Conservation (phyloP, 371 early-diverging fungal genomes). For the Mortierella sp. region DNA sequence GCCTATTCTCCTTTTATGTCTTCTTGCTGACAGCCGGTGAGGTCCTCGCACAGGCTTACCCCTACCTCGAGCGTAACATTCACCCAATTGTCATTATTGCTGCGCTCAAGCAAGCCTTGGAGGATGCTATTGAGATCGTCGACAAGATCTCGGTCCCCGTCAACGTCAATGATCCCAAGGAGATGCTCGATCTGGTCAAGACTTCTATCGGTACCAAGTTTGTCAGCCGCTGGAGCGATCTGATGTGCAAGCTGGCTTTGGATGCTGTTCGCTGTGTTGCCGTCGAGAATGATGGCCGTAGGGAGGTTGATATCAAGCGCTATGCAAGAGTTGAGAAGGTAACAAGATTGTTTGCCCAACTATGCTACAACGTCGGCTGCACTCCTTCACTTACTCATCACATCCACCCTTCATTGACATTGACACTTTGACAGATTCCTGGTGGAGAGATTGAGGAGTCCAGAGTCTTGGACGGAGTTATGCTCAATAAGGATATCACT, state of each 20-base stretch:
- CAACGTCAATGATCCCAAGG: constrained; percentile 83
- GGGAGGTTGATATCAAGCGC: constrained; percentile 97
- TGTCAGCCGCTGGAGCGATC: constrained; percentile 93
- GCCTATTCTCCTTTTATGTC: neutral
- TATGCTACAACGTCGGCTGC: no score
- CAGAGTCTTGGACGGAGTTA: constrained; percentile 98
- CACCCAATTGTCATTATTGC: constrained; percentile 99
- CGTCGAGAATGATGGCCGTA: constrained; percentile 76
- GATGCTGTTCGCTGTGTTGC: constrained; percentile 95
- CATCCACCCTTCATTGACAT: no score
- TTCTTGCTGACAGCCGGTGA: constrained; percentile 83
- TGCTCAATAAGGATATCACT: constrained; percentile 99
- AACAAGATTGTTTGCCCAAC: no score
- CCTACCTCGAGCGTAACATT: constrained; percentile 95
- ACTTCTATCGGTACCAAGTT: constrained; percentile 98
- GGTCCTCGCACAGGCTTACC: constrained; percentile 90
- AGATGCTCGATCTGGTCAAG: constrained; percentile 93
- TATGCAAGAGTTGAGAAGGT: constrained; percentile 98
- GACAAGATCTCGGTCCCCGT: constrained; percentile 88
- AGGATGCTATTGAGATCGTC: constrained; percentile 89
- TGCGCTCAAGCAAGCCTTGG: constrained; percentile 92
- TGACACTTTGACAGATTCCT: constrained; percentile 89
- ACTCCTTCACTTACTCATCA: no score
- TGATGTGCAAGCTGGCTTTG: constrained; percentile 97
- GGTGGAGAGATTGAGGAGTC: constrained; percentile 98